A percentile compares a stretch with the other conserved stretches of the same genome.
These are phyloP conservation scores for Vigna unguiculata DNA, from an alignment of 306 rosid genomes.

Conservation along the genomic window DNA sequence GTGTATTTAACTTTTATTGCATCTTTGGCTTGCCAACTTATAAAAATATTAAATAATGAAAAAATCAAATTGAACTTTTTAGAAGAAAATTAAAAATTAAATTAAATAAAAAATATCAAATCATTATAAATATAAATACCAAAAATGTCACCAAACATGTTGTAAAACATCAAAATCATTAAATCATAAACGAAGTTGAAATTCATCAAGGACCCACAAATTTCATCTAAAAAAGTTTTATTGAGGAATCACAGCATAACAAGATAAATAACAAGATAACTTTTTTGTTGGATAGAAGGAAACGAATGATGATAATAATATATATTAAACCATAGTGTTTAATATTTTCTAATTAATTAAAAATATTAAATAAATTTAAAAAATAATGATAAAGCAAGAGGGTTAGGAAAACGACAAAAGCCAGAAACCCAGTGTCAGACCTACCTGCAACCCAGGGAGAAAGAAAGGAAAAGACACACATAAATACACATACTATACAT, in stretches of 20 bases:
- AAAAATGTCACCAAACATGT: too few species aligned
- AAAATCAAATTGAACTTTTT: too few species aligned
- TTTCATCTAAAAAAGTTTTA: background rate
- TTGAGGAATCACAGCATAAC: background rate
- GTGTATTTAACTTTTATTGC: too few species aligned
- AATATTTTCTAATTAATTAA: background rate
- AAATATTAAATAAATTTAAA: background rate
- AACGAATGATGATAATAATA: background rate
- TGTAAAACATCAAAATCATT: too few species aligned
- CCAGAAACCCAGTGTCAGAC: conserved; percentile 62
- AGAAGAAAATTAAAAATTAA: too few species aligned
- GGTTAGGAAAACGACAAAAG: conserved; percentile 60
- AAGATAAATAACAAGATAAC: background rate
- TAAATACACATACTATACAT: conserved; percentile 3
- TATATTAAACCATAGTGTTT: background rate
- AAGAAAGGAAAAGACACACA: conserved; percentile 15
- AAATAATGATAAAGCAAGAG: conserved; percentile 18
- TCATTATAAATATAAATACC: too few species aligned
- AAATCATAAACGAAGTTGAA: too few species aligned
- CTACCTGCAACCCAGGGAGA: conserved; percentile 56
- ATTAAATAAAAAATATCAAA: too few species aligned
- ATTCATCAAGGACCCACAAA: too few species aligned
- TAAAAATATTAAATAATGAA: too few species aligned
- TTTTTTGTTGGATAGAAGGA: background rate
- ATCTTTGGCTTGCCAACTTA: too few species aligned